A percentile compares a stretch with the other conserved stretches of the same genome.
Evolutionary conservation across 768 basidiomycete genomes (phyloP).

Genomic region (Hygrophorus pudorinus): DNA sequence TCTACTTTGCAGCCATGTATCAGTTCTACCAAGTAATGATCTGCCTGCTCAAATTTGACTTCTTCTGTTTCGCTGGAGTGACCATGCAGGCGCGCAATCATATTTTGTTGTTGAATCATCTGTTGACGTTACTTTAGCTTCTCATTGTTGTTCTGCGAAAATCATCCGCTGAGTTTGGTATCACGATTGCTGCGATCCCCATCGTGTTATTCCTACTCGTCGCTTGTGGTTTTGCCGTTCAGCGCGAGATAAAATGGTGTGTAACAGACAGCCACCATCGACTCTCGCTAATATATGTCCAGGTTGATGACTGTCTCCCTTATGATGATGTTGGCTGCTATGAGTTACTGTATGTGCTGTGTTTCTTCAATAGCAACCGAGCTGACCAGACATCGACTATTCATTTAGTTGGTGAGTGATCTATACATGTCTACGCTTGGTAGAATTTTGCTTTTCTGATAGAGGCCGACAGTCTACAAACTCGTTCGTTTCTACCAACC

Average conservation of each 20-base stretch:
- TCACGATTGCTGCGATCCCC: conserved; percentile 79
- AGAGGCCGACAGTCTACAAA: conserved; percentile 54
- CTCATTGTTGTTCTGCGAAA: conserved; percentile 64
- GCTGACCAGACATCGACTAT: neutral
- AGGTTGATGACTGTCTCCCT: conserved; percentile 70
- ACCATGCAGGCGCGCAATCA: conserved; percentile 61
- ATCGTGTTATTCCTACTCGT: conserved; percentile 60
- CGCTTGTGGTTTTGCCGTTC: conserved; percentile 58
- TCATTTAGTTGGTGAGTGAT: conserved; percentile 29
- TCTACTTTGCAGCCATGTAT: conserved; percentile 58
- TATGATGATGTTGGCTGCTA: conserved; percentile 68
- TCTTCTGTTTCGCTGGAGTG: conserved; percentile 80
- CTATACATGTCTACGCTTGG: neutral
- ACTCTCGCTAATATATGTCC: neutral
- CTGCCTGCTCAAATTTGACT: conserved; percentile 83
- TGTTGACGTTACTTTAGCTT: conserved; percentile 34
- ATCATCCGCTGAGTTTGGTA: conserved; percentile 65
- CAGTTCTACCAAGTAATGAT: conserved; percentile 83
- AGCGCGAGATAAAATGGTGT: conserved; percentile 73
- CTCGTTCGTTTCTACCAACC: conserved; percentile 77
- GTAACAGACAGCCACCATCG: conserved; percentile 12
- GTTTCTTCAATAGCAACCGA: neutral
- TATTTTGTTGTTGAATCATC: neutral
- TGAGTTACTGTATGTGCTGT: conserved; percentile 60
- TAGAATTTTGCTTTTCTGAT: neutral